Evolutionary conservation across 2,329 filamentous ascomycete genomes (phyloP).

Genomic region (Didymosphaeria variabile): DNA sequence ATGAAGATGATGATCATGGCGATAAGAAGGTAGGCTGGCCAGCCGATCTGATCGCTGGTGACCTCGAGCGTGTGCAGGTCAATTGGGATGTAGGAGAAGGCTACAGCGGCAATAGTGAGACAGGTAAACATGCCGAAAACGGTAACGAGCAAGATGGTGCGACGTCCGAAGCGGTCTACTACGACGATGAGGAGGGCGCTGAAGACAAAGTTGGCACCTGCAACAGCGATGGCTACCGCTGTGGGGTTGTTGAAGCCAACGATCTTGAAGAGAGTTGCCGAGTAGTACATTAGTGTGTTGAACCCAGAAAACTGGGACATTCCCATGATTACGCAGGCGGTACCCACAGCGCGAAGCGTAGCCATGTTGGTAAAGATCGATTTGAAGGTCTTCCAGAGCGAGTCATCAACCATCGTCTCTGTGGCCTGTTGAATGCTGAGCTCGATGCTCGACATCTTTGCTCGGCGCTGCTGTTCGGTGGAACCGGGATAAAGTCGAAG

Average conservation of each 20-base stretch:
- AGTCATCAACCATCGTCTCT: conserved; percentile 41
- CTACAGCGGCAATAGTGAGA: conserved; percentile 74
- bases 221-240: conserved; percentile 79
- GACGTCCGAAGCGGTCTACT: conserved; percentile 81
- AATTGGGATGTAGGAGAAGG: conserved; percentile 72
- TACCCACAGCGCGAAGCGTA: conserved; percentile 46
- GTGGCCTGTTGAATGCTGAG: conserved; percentile 45
- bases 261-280: conserved; percentile 56
- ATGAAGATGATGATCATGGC: conserved; percentile 51
- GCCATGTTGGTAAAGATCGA: conserved; percentile 44
- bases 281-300: conserved; percentile 88
- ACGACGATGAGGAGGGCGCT: conserved; percentile 78
- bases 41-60: conserved; percentile 38
- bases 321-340: conserved; percentile 50
- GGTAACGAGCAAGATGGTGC: conserved; percentile 65
- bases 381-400: conserved; percentile 42
- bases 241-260: conserved; percentile 82
- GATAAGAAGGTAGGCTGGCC: conserved; percentile 48
- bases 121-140: conserved; percentile 75
- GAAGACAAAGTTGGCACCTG: conserved; percentile 82
- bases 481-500: conserved; percentile 44
- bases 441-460: conserved; percentile 39
- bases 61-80: conserved; percentile 46
- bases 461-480: conserved; percentile 35
- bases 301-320: conserved; percentile 49